Percentiles rank a stretch among this genome's conserved stretches.
phyloP scores from a whole-genome alignment of 352 stramenopile species.

The Phytophthora lateralis region DNA sequence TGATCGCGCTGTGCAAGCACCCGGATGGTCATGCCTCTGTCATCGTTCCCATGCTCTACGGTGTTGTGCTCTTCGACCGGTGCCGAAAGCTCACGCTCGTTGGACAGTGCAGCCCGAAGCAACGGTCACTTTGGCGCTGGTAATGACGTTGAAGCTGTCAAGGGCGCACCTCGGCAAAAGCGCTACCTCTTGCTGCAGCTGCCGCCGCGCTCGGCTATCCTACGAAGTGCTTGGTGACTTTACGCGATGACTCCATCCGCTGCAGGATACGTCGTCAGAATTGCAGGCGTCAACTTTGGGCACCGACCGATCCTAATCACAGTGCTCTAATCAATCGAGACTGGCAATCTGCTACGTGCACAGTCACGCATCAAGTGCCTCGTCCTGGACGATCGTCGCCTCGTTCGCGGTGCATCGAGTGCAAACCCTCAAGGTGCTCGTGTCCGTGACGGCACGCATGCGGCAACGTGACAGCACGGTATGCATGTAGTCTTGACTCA shows the following conservation, averaged over 20 bases:
- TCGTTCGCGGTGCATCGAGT: slow-evolving; percentile 3
- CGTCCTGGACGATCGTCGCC: not conserved
- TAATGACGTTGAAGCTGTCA: slow-evolving; percentile 30
- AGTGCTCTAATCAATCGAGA: slow-evolving; percentile 5
- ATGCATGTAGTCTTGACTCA: slow-evolving; percentile 1
- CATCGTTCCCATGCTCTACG: slow-evolving; percentile 6
- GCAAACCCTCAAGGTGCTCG: not conserved
- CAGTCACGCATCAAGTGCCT: not conserved
- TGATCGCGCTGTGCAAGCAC: slow-evolving; percentile 24
- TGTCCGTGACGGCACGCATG: not conserved
- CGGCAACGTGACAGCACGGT: not conserved
- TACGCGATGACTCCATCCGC: not conserved
- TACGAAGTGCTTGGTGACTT: slow-evolving; percentile 1
- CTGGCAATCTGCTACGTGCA: not conserved
- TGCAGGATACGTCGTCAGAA: slow-evolving; percentile 11
- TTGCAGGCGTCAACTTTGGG: slow-evolving; percentile 10
- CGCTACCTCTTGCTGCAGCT: slow-evolving; percentile 12
- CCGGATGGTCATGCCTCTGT: slow-evolving; percentile 8
- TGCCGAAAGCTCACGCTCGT: not conserved
- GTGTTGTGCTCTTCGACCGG: not conserved
- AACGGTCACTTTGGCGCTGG: slow-evolving; percentile 21
- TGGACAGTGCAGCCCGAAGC: slow-evolving; percentile 28
- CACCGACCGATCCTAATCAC: slow-evolving; percentile 9
- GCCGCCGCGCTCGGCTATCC: slow-evolving; percentile 7
- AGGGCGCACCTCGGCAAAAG: not conserved